phyloP scores from a whole-genome alignment of 2,329 filamentous ascomycete species.

The Acephala macrosclerotiorum region DNA sequence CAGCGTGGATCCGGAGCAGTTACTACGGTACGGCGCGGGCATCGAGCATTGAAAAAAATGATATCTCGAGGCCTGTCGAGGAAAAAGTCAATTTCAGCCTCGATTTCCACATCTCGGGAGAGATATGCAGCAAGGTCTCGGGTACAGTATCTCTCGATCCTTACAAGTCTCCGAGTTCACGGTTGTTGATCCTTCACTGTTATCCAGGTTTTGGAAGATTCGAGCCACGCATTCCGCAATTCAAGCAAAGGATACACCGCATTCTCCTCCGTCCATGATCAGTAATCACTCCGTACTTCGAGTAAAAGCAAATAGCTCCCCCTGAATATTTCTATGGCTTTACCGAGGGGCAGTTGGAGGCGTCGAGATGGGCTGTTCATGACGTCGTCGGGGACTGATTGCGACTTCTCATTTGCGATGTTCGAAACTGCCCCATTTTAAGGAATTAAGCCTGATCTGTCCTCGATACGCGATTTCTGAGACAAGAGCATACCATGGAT shows the following conservation, averaged over 20 bases:
- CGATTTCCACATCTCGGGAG: background rate
- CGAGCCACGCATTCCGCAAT: background rate
- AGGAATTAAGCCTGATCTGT: background rate
- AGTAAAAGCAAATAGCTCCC: background rate
- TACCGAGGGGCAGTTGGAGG: background rate
- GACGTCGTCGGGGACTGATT: background rate
- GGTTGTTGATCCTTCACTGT: background rate
- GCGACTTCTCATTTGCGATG: constrained; percentile 3
- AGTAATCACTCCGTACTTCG: background rate
- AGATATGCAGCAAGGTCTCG: constrained; percentile 3
- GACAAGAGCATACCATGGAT: too few species aligned
- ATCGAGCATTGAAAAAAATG: too few species aligned
- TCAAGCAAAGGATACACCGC: background rate
- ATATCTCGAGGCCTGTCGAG: too few species aligned
- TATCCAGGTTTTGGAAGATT: background rate
- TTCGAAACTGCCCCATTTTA: background rate
- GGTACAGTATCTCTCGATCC: background rate
- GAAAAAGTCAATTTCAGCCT: background rate
- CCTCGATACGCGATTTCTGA: too few species aligned
- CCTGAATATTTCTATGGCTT: background rate
- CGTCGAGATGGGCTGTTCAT: background rate
- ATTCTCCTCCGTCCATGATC: background rate
- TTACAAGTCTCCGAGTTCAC: too few species aligned
- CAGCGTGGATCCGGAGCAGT: too few species aligned
- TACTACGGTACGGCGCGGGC: too few species aligned